Percentiles rank a stretch among this genome's conserved stretches.
Conservation (phyloP, 306 rosid genomes). For the Acacia crassicarpa region DNA sequence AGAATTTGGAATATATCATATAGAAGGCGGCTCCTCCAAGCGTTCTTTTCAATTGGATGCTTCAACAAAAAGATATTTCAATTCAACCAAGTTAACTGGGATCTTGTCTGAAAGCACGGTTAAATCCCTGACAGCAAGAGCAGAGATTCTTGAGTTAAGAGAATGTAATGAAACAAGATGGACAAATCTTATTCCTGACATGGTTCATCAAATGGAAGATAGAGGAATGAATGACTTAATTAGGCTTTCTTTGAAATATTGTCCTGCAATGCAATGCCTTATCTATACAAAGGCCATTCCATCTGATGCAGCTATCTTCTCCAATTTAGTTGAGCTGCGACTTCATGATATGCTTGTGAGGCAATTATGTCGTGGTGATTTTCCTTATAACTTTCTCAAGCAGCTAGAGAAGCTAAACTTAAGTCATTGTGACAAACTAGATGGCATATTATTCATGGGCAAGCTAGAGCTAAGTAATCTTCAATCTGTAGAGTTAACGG, state of each 20-base stretch:
- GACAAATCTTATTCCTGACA: constrained; percentile 29
- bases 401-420: neutral
- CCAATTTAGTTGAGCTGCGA: neutral
- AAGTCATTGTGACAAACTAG: neutral
- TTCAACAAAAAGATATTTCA: constrained; percentile 9
- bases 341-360: neutral
- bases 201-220: constrained; percentile 2
- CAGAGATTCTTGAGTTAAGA: neutral
- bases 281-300: no score
- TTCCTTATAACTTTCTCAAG: neutral
- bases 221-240: constrained; percentile 1
- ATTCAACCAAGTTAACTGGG: neutral
- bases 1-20: constrained; percentile 19
- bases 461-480: neutral
- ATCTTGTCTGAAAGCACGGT: neutral
- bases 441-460: neutral
- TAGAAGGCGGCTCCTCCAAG: neutral
- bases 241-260: neutral
- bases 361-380: neutral
- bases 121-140: neutral
- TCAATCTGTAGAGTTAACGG: fast-evolving
- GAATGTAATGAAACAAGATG: neutral
- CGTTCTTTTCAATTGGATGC: neutral
- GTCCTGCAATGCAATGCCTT: neutral
- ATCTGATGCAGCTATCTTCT: neutral